Conservation (phyloP, 1,284 basidiomycete genomes). For the Taiwanofungus camphoratus region DNA sequence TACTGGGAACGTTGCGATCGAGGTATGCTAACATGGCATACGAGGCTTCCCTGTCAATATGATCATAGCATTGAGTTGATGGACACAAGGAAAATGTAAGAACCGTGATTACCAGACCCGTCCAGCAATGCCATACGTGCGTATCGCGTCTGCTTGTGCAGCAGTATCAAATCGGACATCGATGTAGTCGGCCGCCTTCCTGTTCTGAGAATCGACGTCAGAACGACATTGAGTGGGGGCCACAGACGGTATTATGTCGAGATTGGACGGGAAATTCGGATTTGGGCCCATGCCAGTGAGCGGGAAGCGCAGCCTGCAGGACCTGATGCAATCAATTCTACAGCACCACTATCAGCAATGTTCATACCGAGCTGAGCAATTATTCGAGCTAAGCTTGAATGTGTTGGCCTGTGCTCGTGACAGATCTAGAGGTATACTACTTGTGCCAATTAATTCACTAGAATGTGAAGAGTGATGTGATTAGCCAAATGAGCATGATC, state of each 20-base stretch:
- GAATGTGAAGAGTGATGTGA: too few species aligned
- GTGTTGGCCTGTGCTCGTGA: too few species aligned
- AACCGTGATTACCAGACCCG: conserved; percentile 53
- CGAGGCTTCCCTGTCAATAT: conserved; percentile 61
- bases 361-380: too few species aligned
- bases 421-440: too few species aligned
- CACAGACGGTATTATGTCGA: conserved; percentile 22
- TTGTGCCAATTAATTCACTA: too few species aligned
- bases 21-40: conserved; percentile 57
- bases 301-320: too few species aligned
- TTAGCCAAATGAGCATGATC: too few species aligned
- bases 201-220: conserved; percentile 10
- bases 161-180: conserved; percentile 34
- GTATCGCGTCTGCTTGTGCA: conserved; percentile 57
- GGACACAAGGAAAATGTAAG: conserved; percentile 1
- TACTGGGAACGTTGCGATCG: conserved; percentile 25
- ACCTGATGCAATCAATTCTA: too few species aligned
- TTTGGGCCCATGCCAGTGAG: too few species aligned
- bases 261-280: conserved; percentile 25
- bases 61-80: conserved; percentile 3
- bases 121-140: conserved; percentile 69
- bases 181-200: neutral
- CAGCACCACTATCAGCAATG: too few species aligned
- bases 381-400: too few species aligned
- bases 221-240: conserved; percentile 2